phyloP scores from a whole-genome alignment of 257 asterid genomes.

The Echium plantagineum region DNA sequence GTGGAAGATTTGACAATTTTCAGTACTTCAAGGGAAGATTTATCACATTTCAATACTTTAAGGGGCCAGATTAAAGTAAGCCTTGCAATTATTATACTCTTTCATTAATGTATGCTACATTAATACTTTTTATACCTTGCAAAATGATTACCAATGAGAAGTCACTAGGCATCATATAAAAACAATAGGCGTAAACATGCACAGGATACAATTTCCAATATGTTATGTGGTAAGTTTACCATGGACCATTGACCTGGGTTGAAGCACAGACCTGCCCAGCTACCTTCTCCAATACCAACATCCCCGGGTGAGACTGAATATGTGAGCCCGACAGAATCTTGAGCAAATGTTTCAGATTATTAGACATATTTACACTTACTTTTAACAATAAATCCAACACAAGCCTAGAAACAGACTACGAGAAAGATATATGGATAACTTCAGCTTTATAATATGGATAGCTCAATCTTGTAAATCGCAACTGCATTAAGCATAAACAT shows the following conservation, averaged over 20 bases:
- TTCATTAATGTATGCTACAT: background rate
- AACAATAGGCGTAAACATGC: background rate
- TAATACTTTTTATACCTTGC: too few relatives aligned
- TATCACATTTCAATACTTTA: too few relatives aligned
- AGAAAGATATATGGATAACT: background rate
- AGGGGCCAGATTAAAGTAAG: too few relatives aligned
- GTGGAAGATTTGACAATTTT: too few relatives aligned
- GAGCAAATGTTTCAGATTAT: constrained; percentile 12
- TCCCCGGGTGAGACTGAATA: constrained; percentile 76
- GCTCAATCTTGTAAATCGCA: background rate
- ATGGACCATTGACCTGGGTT: constrained; percentile 63
- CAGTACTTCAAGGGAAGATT: too few relatives aligned
- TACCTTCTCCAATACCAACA: constrained; percentile 81
- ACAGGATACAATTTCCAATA: background rate
- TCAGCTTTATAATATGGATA: background rate
- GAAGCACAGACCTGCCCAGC: constrained; percentile 92
- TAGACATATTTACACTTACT: constrained; percentile 3
- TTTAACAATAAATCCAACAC: background rate
- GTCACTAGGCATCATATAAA: background rate
- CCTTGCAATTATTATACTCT: background rate
- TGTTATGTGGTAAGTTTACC: constrained; percentile 33
- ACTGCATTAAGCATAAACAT: background rate
- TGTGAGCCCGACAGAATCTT: constrained; percentile 48
- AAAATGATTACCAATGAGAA: background rate
- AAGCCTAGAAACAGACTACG: background rate